phyloP scores from a whole-genome alignment of 2,329 filamentous ascomycete species.

The Fusarium austroafricanum region DNA sequence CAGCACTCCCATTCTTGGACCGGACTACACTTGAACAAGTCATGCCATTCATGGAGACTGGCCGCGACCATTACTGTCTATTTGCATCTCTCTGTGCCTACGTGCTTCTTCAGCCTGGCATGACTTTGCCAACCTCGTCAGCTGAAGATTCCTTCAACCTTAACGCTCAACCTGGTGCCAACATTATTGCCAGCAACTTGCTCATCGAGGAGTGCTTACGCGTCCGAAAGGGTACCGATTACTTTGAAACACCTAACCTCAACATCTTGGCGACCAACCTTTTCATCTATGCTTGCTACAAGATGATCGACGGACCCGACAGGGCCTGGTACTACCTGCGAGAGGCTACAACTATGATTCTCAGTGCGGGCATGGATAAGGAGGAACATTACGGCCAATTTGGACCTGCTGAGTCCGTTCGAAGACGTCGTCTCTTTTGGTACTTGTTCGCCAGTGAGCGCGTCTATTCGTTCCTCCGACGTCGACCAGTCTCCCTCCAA shows the following conservation, averaged over 20 bases:
- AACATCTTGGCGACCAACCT: slow-evolving; percentile 78
- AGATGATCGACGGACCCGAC: slow-evolving; percentile 52
- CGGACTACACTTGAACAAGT: slow-evolving; percentile 69
- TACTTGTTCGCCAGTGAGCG: slow-evolving; percentile 77
- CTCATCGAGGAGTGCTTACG: slow-evolving; percentile 75
- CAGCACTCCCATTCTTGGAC: slow-evolving; percentile 71
- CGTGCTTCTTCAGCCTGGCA: slow-evolving; percentile 76
- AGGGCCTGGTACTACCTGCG: slow-evolving; percentile 84
- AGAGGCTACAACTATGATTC: slow-evolving; percentile 78
- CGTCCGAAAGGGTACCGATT: slow-evolving; percentile 73
- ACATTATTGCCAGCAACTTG: slow-evolving; percentile 72
- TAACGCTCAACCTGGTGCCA: slow-evolving; percentile 68
- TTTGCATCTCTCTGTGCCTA: slow-evolving; percentile 74
- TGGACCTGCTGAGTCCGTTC: slow-evolving; percentile 69
- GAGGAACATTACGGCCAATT: slow-evolving; percentile 72
- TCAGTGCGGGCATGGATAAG: slow-evolving; percentile 70
- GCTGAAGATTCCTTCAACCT: slow-evolving; percentile 65
- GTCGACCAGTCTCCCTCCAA: slow-evolving; percentile 77
- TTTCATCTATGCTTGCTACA: slow-evolving; percentile 78
- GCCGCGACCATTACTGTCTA: slow-evolving; percentile 72
- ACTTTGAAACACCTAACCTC: slow-evolving; percentile 65
- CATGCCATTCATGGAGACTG: slow-evolving; percentile 69
- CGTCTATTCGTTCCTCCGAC: slow-evolving; percentile 76
- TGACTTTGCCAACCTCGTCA: slow-evolving; percentile 61
- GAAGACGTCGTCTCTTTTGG: slow-evolving; percentile 77